Percentiles rank a stretch among this genome's conserved stretches.
Conservation (phyloP, 768 basidiomycete genomes). For the Trichaptum fuscoviolaceum region DNA sequence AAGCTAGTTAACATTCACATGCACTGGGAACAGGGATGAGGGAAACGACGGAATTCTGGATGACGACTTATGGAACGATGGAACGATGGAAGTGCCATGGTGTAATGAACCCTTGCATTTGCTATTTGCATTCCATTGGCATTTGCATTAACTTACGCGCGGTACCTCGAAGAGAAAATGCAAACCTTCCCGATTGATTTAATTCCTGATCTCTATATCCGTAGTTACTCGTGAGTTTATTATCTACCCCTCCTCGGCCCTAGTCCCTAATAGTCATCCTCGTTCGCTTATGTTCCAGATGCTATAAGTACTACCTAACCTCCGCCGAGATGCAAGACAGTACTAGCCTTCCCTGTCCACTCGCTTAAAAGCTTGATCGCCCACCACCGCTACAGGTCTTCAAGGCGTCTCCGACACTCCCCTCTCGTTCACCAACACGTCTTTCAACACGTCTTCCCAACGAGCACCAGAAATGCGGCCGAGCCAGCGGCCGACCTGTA, state of each 20-base stretch:
- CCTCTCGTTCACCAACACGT: constrained; percentile 5
- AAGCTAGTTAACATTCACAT: not conserved
- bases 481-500: constrained; percentile 29
- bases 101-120: not conserved
- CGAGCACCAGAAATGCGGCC: constrained; percentile 9
- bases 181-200: not conserved
- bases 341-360: constrained; percentile 9
- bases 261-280: not conserved
- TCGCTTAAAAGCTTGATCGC: constrained; percentile 1
- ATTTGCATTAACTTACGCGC: not conserved
- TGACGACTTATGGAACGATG: no score
- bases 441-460: constrained; percentile 11
- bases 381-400: not conserved
- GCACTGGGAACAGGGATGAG: no score
- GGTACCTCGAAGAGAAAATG: not conserved
- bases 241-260: not conserved
- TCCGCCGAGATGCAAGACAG: not conserved
- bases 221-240: not conserved
- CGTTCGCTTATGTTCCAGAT: not conserved
- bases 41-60: no score
- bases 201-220: not conserved
- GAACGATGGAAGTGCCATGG: no score
- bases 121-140: not conserved
- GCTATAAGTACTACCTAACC: not conserved
- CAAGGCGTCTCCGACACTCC: constrained; percentile 6